Evolutionary conservation across 345 rosid genomes (phyloP), one percentile per base, ranked within the genome.

Genomic region (Citrus sp.): DNA sequence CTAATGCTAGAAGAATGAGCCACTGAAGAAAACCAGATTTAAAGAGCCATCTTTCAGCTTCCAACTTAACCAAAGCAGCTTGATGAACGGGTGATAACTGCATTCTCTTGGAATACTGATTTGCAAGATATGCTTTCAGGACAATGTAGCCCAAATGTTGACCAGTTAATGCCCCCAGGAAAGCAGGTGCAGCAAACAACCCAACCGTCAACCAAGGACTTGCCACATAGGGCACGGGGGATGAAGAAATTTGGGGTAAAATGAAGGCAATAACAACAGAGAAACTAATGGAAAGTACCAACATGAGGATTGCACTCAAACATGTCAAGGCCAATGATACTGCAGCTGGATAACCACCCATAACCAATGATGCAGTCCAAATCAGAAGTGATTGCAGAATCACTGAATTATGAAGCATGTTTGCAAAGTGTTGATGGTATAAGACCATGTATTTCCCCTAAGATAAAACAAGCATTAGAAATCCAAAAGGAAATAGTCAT

Each of bases 11-110:
- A 84, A 96, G 89, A 85, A 89, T 74, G 76, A 94, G 80, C 99
- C 99, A 96, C 83, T 89, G 97, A 66, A 94, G 67, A 83, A 87
- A 90, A 73, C 98, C 98, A 68, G 94, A 85, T 89, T 96, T 94
- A 76, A 86, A 94, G 75, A 96, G 88, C 97, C 97, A 94, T 85
- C 98, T 92, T 87, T 96, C 99, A 77, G 99, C 87, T 82, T 96
- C 97, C 56, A 92, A 87, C 88, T 87, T 92, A 80, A 86, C 81
- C 87, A 92, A 71, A 70, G 85, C 79, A 85, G 89, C 88, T 81
- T 78, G 85, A 77, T 83, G 55, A 68, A 32, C 76, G 40, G 92
- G 82, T 37, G 97, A 83, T 40, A 87, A 80, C 73, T 83, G 86
- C 81, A 66, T 87, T 73, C 84, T 86, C 85, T 86, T 88, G 73